Base-by-base conservation (phyloP, 2,329 filamentous ascomycete genomes). In the Xylariaceae sp. region DNA sequence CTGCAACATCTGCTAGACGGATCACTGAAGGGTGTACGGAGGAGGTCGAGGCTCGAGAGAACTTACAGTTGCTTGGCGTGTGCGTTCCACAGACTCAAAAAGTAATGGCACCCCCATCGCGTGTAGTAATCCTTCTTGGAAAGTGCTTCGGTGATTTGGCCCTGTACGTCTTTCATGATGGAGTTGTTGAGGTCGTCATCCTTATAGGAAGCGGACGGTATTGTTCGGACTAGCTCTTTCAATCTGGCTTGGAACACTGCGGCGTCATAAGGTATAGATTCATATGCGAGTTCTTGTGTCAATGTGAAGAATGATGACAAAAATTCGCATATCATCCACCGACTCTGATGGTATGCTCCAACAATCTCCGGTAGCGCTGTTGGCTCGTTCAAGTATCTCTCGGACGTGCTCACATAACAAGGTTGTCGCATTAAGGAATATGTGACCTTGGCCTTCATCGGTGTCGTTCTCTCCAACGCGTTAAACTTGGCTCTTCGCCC, bases 41-140 rank as follows among this genome's bases (percentile, higher is more conserved):
- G n/a, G n/a, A 27, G 7, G 22, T 7, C 7, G 22, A 4, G 7
- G 22, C 4, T 27, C 22, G 4, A 22, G 15, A 32, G 17, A 32
- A 53, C 57, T 32, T 55, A 62, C 61, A 77, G 65, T 62, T 85
- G 82, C 19, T 74, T 71, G 1, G 71, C 68, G 56, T 85, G 79
- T 0, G 81, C 80, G 52, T 76, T 73, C 22, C 77, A 74, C 1
- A 83, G 68, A 6, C 77, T 79, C 0, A 75, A 75, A 6, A 85
- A 71, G 60, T 80, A 85, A 62, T 84, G 80, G 5, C 61, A 58
- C 7, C 81, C 81, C 82, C 81, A 85, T 61, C 65, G 71, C 2
- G 35, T 3, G 55, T 75, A 81, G 57, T 73, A 74, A 0, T 58
- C 51, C 0, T 48, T 15, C 0, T 56, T 59, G 2, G 65, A 62